phyloP scores from a whole-genome alignment of 2,329 filamentous ascomycete genomes.

The Sporothrix dimorphospora region DNA sequence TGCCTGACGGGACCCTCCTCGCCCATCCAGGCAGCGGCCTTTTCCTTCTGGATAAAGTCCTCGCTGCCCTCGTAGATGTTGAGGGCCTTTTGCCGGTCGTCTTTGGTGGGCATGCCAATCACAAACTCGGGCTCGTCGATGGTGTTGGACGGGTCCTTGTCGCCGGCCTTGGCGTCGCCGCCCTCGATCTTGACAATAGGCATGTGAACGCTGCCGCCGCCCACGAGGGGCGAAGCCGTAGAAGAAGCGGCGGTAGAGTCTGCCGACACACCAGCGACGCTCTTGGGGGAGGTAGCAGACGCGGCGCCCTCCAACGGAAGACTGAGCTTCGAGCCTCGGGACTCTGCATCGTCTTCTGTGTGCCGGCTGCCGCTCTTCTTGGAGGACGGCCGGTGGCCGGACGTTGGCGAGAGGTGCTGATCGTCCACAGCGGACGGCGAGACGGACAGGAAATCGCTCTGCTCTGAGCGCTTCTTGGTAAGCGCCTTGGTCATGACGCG shows the following conservation, averaged over 20 bases:
- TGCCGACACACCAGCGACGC: not conserved
- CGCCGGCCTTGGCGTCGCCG: conserved; percentile 14
- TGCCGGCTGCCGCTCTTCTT: conserved; percentile 30
- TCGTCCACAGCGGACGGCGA: conserved; percentile 31
- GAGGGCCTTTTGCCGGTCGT: conserved; percentile 76
- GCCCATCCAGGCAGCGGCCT: conserved; percentile 87
- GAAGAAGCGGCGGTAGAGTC: conserved; percentile 31
- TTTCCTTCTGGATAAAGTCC: conserved; percentile 75
- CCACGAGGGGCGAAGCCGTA: conserved; percentile 44
- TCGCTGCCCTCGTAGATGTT: conserved; percentile 85
- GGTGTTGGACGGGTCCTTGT: conserved; percentile 40
- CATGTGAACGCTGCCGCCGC: conserved; percentile 33
- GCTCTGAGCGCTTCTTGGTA: conserved; percentile 20
- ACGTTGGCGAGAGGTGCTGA: conserved; percentile 22
- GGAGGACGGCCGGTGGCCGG: not conserved
- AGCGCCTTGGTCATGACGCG: conserved; percentile 30
- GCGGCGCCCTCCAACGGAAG: conserved; percentile 49
- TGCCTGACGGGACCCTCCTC: conserved; percentile 66
- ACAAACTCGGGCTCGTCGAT: conserved; percentile 63
- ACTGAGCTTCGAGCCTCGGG: conserved; percentile 44
- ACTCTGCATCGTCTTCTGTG: conserved; percentile 42
- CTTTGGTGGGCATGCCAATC: conserved; percentile 62
- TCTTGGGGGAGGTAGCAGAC: conserved; percentile 33
- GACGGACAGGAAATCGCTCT: conserved; percentile 26
- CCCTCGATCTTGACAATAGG: conserved; percentile 51